A percentile compares a stretch with the other conserved stretches of the same genome.
phyloP scores from a whole-genome alignment of 768 basidiomycete species.

The Sarcodon aspratus region DNA sequence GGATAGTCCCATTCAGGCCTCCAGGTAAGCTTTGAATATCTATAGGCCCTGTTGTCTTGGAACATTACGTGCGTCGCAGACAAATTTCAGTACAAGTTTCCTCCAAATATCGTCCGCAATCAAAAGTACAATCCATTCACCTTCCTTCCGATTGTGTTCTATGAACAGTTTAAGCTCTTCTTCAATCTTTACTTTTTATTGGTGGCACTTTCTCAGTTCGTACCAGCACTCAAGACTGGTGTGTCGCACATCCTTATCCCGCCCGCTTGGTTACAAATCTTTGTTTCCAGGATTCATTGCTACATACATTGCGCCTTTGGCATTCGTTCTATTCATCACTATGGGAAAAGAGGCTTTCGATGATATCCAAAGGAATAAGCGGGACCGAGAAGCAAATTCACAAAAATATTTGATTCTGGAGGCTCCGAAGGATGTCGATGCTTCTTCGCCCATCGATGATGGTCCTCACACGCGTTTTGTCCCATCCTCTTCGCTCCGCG shows the following conservation, averaged over 20 bases:
- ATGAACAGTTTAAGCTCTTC: slow-evolving; percentile 99
- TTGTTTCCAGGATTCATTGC: slow-evolving; percentile 68
- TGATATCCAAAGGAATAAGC: slow-evolving; percentile 88
- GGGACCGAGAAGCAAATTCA: slow-evolving; percentile 93
- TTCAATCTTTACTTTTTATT: slow-evolving; percentile 98
- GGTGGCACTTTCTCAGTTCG: slow-evolving; percentile 91
- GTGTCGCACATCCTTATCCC: slow-evolving; percentile 12
- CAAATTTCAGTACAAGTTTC: slow-evolving; percentile 58
- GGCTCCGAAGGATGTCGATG: slow-evolving; percentile 25
- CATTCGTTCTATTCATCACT: slow-evolving; percentile 88
- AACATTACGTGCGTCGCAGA: slow-evolving; percentile 26
- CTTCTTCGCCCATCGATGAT: slow-evolving; percentile 13
- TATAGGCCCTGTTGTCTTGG: neutral
- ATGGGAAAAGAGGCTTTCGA: slow-evolving; percentile 99
- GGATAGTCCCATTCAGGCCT: slow-evolving; percentile 70
- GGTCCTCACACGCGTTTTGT: slow-evolving; percentile 49
- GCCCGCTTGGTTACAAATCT: neutral
- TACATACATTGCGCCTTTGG: slow-evolving; percentile 93
- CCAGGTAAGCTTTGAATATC: slow-evolving; percentile 32
- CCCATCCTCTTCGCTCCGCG: slow-evolving; percentile 79
- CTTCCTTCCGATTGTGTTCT: slow-evolving; percentile 96
- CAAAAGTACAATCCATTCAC: slow-evolving; percentile 97
- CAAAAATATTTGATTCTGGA: slow-evolving; percentile 82
- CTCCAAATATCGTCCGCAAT: slow-evolving; percentile 89
- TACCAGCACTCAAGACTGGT: slow-evolving; percentile 96